Base-by-base conservation (phyloP, 805 yeast species). In the Metschnikowia borealis region DNA sequence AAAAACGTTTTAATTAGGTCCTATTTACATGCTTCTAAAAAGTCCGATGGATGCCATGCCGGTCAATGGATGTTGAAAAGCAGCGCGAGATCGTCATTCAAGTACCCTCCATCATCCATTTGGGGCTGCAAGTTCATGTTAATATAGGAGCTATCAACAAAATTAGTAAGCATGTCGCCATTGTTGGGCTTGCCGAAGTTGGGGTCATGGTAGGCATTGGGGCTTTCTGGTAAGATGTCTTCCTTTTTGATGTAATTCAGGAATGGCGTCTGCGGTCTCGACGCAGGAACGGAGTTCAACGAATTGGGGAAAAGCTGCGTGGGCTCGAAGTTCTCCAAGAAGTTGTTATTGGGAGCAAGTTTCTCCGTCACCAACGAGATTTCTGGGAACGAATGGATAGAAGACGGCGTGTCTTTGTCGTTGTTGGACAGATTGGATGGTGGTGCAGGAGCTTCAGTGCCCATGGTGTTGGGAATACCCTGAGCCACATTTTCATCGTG, bases 291-390 rank as follows among this genome's bases (percentile, higher is more conserved):
- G 49, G 76, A 70, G 47, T 49, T 55, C 55, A 57, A 72, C 59
- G 58, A 61, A 21, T 62, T 68, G 5, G 84, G 84, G 56, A 80
- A 80, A 54, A 80, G 70, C 54, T 79, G 83, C 14, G 81, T 72
- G 15, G 84, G 84, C 60, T 80, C 81, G 63, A 80, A 80, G 54
- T 77, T 77, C 47, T 77, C 81, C 48, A 72, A 68, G 58, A 77
- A 76, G 26, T 69, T 69, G 49, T 61, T 68, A 39, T 73, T 71
- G 33, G 78, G 71, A 18, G 85, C 73, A 50, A 80, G 68, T 51
- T 71, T 75, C 50, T 75, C 75, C 7, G 85, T 79, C 47, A 82
- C 77, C 44, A 82, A 73, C 15, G 83, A 71, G 66, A 83, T 82
- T 35, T 76, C 80, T 31, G 79, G 77, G 52, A 84, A 72, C 10